Conservation (phyloP, 768 basidiomycete species). For the Kwoniella sp. region DNA sequence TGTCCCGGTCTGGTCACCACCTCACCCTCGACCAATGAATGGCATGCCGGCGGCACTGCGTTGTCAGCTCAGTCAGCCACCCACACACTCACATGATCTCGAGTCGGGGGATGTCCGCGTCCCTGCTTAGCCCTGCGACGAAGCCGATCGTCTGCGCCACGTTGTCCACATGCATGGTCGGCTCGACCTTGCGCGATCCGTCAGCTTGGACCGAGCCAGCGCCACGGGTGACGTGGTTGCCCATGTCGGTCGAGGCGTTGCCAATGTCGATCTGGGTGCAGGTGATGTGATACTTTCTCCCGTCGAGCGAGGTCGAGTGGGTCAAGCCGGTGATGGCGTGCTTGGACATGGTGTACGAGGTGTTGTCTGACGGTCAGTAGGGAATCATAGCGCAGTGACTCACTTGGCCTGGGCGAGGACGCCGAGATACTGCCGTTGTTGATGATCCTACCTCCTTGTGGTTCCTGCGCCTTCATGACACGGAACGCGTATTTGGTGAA, state of each 20-base stretch:
- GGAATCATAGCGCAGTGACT: conserved; percentile 9
- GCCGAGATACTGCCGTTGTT: conserved; percentile 64
- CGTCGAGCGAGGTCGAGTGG: conserved; percentile 71
- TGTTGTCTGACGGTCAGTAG: conserved; percentile 39
- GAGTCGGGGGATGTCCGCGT: conserved; percentile 66
- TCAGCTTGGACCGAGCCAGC: conserved; percentile 67
- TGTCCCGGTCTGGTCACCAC: neutral
- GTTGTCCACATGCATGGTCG: conserved; percentile 66
- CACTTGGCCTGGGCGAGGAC: conserved; percentile 47
- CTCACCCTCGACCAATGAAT: conserved; percentile 43
- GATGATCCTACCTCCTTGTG: conserved; percentile 75
- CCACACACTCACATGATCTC: conserved; percentile 65
- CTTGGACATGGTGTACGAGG: conserved; percentile 70
- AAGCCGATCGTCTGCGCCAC: conserved; percentile 69
- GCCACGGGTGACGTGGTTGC: conserved; percentile 54
- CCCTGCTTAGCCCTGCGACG: conserved; percentile 64
- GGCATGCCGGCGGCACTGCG: conserved; percentile 47
- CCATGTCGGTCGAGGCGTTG: conserved; percentile 67
- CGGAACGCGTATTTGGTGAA: conserved; percentile 71
- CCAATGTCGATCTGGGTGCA: conserved; percentile 81
- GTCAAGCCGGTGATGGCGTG: conserved; percentile 75
- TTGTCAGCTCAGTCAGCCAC: neutral
- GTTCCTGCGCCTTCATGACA: conserved; percentile 67
- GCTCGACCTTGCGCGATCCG: conserved; percentile 59
- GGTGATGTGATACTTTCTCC: conserved; percentile 66